Base-by-base conservation (phyloP, 2,329 filamentous ascomycete species). In the Fusarium nygamai region DNA sequence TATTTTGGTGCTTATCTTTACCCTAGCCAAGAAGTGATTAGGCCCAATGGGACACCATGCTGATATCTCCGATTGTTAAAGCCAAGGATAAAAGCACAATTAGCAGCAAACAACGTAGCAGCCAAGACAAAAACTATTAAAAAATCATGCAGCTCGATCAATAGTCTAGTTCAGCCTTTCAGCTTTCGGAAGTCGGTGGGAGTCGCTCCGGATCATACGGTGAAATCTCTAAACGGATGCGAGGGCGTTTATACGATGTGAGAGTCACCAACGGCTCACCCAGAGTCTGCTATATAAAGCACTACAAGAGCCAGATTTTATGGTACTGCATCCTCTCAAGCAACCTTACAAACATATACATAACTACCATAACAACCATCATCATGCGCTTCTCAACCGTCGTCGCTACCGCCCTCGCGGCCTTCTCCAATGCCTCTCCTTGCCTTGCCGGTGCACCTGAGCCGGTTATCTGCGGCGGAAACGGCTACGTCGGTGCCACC, bases 111-210 rank as follows among this genome's bases (percentile, higher is more conserved):
- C n/a, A 36, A 27, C n/a, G 33, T 53, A 27, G 50, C 33, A 36
- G 50, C 50, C 33, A 53, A 53, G 50, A 41, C 19, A 11, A 36
- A 16, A 27, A 27, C 33, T 36, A 53, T 53, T 36, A 16, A 8
- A 53, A 20, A 53, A 20, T 36, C 19, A 36, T 53, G 33, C 50
- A 20, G 13, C 7, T 12, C 13, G n/a, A 8, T 36, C 33, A 27
- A 36, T 53, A 53, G 33, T 53, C 19, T 27, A 27, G 12, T 27
- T 53, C 50, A 53, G 50, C 19, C 19, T 36, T 53, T 53, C 50
- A 53, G 50, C 50, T 53, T 11, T 27, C 50, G 50, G 50, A 53
- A 53, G 50, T 53, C 33, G 50, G 33, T 36, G n/a, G n/a, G 33
- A 12, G 50, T 53, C 50, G 19, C 50, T 53, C 33, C 50, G 50